Conservation (phyloP, 495 filamentous ascomycete species). For the Jackrogersella multiformis region DNA sequence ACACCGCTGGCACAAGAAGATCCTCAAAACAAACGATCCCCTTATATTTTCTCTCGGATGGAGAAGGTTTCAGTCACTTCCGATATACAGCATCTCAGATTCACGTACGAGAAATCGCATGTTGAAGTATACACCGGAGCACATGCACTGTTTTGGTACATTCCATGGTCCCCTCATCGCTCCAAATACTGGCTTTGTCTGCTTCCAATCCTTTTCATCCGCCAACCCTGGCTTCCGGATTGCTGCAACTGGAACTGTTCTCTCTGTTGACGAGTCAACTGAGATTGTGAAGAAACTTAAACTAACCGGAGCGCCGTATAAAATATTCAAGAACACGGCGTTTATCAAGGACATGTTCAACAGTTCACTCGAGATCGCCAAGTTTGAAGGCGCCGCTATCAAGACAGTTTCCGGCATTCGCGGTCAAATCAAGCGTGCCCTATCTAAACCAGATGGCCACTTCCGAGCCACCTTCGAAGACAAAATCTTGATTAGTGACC, state of each 20-base stretch:
- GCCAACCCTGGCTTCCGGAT: conserved; percentile 92
- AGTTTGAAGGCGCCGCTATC: conserved; percentile 96
- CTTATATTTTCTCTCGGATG: conserved; percentile 98
- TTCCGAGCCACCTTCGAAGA: conserved; percentile 98
- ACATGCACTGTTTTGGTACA: conserved; percentile 97
- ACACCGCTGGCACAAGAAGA: conserved; percentile 99
- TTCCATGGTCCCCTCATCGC: conserved; percentile 95
- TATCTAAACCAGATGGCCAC: conserved; percentile 90
- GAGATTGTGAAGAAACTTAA: conserved; percentile 99
- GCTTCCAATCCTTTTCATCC: conserved; percentile 89
- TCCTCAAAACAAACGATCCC: conserved; percentile 95
- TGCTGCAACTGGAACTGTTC: conserved; percentile 89
- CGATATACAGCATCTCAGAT: conserved; percentile 94
- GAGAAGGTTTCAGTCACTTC: conserved; percentile 91
- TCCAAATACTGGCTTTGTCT: conserved; percentile 94
- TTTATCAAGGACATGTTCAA: conserved; percentile 99
- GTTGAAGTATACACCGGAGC: conserved; percentile 97
- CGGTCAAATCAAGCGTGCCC: conserved; percentile 93
- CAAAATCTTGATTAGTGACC: conserved; percentile 95
- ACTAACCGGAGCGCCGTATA: conserved; percentile 87
- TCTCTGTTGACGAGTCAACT: conserved; percentile 89
- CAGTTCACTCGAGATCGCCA: conserved; percentile 89
- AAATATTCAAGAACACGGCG: conserved; percentile 99
- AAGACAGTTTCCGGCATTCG: conserved; percentile 94
- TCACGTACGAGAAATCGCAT: conserved; percentile 92